Conservation (phyloP, 352 stramenopile genomes). For the Labyrinthula sp. region DNA sequence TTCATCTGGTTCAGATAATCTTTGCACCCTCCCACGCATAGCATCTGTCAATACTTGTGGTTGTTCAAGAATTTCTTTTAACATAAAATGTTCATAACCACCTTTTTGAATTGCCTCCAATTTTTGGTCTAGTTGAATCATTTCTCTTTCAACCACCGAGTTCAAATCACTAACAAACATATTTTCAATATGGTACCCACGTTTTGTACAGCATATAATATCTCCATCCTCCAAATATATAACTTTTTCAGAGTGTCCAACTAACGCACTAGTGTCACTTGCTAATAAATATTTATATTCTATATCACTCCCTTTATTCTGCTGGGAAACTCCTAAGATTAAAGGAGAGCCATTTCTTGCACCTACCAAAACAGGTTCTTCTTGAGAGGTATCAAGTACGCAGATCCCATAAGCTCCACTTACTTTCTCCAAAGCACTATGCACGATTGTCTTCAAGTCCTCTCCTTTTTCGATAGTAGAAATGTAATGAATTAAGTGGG, state of each 20-base stretch:
- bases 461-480: slow-evolving; percentile 58
- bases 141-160: slow-evolving; percentile 8
- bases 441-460: slow-evolving; percentile 28
- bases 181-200: slow-evolving; percentile 10
- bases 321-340: slow-evolving; percentile 32
- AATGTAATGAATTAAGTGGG: slow-evolving; percentile 81
- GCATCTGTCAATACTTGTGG: slow-evolving; percentile 43
- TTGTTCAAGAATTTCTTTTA: slow-evolving; percentile 71
- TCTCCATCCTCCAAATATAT: slow-evolving; percentile 37
- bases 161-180: slow-evolving; percentile 5
- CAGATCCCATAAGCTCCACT: slow-evolving; percentile 33
- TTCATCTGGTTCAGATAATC: too few species aligned
- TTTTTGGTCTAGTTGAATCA: slow-evolving; percentile 31
- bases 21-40: slow-evolving; percentile 33
- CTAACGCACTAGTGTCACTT: slow-evolving; percentile 32
- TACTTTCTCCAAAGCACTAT: slow-evolving; percentile 31
- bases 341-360: slow-evolving; percentile 33
- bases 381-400: slow-evolving; percentile 30
- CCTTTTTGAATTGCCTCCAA: slow-evolving; percentile 35
- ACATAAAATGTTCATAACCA: slow-evolving; percentile 51
- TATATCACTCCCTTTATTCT: slow-evolving; percentile 3
- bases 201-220: slow-evolving; percentile 25
- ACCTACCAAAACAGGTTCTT: slow-evolving; percentile 31
- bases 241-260: slow-evolving; percentile 35
- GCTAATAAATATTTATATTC: slow-evolving; percentile 30